Percentiles rank a stretch among this genome's conserved stretches.
Evolutionary conservation across 2,329 filamentous ascomycete genomes (phyloP).

Genomic region (Drechmeria coniospora): DNA sequence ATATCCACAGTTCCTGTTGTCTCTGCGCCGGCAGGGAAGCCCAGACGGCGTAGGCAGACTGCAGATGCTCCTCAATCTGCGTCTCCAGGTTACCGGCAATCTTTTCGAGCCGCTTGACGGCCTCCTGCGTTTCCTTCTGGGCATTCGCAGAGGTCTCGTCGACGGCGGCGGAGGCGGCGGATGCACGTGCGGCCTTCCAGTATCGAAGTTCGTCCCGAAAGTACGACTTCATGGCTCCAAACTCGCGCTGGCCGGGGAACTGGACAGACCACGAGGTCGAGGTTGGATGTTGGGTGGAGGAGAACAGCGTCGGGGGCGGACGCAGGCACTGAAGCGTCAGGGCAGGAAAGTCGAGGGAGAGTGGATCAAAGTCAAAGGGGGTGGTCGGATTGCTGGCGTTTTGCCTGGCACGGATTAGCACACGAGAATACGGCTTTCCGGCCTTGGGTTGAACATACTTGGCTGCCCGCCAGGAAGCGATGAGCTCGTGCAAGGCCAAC

Average conservation of each 20-base stretch:
- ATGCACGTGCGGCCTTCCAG: conserved; percentile 42
- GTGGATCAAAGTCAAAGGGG: conserved; percentile 69
- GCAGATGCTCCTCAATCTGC: conserved; percentile 57
- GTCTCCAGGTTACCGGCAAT: conserved; percentile 47
- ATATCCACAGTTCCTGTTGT: conserved; percentile 42
- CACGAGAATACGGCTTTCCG: no score
- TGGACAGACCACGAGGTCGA: conserved; percentile 67
- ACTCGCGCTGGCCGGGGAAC: conserved; percentile 59
- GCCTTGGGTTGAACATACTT: conserved; percentile 41
- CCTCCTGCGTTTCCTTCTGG: conserved; percentile 27
- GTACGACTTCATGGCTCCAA: conserved; percentile 51
- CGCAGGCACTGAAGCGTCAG: conserved; percentile 70
- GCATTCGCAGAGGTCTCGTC: conserved; percentile 32
- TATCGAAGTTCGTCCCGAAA: conserved; percentile 52
- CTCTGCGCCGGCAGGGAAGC: conserved; percentile 41
- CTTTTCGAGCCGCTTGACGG: conserved; percentile 31
- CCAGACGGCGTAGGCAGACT: conserved; percentile 69
- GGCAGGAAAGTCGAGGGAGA: conserved; percentile 71
- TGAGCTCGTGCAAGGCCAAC: conserved; percentile 66
- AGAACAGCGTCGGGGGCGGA: conserved; percentile 68
- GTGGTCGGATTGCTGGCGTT: conserved; percentile 38
- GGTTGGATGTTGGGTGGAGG: conserved; percentile 63
- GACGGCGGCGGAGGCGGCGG: conserved; percentile 29
- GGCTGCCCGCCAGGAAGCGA: conserved; percentile 69
- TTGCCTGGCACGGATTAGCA: no score